Conservation (phyloP, 352 stramenopile genomes). For the Pythium periplocum region DNA sequence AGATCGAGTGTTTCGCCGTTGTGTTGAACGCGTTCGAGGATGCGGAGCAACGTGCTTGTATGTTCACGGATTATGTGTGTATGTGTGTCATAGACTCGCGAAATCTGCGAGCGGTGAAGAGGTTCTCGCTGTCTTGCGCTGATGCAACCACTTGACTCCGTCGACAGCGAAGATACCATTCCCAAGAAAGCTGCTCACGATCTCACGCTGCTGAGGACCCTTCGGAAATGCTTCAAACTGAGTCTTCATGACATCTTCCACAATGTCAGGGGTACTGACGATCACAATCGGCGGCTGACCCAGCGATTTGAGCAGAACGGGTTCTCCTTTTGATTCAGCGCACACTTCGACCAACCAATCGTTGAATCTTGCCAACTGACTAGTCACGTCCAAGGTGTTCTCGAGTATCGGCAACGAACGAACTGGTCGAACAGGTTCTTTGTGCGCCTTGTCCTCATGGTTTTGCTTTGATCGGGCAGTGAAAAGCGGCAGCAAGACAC, state of each 20-base stretch:
- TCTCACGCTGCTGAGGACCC: conserved; percentile 3
- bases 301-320: too few species aligned
- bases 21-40: conserved; percentile 13
- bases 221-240: neutral
- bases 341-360: neutral
- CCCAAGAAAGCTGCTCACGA: conserved; percentile 32
- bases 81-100: conserved; percentile 34
- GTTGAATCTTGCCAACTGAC: neutral
- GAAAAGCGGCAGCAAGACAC: too few species aligned
- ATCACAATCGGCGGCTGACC: too few species aligned
- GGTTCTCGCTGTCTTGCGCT: conserved; percentile 43
- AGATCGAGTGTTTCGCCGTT: conserved; percentile 25
- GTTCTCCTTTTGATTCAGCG: neutral
- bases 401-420: too few species aligned
- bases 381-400: too few species aligned
- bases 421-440: too few species aligned
- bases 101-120: conserved; percentile 36
- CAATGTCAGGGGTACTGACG: too few species aligned
- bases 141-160: conserved; percentile 33
- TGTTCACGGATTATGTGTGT: conserved; percentile 26
- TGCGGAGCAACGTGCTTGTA: conserved; percentile 19
- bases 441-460: too few species aligned
- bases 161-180: conserved; percentile 57
- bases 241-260: too few species aligned
- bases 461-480: too few species aligned